phyloP scores from a whole-genome alignment of 805 yeast species.

The Diddensiella caesifluorescens region DNA sequence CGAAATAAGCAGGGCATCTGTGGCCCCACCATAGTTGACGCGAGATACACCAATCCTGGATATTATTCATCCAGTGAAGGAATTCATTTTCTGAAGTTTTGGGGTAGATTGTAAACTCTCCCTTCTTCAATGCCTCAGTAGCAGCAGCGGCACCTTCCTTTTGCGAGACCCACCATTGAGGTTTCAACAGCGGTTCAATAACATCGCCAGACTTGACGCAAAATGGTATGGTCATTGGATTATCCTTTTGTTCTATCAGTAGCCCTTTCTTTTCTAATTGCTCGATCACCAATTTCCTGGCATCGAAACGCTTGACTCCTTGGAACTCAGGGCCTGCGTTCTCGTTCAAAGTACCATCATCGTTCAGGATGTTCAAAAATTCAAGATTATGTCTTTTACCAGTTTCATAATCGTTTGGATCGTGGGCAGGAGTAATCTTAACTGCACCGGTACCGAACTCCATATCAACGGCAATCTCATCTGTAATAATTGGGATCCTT shows the following conservation, averaged over 20 bases:
- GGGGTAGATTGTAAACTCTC: conserved; percentile 78
- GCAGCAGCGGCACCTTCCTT: conserved; percentile 83
- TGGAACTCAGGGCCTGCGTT: conserved; percentile 83
- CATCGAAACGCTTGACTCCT: conserved; percentile 92
- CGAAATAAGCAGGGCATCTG: conserved; percentile 93
- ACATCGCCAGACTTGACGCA: conserved; percentile 97
- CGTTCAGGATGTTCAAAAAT: conserved; percentile 84
- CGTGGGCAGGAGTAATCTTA: conserved; percentile 98
- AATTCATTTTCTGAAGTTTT: conserved; percentile 88
- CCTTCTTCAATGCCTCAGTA: conserved; percentile 75
- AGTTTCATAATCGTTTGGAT: conserved; percentile 90
- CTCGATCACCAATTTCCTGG: conserved; percentile 79
- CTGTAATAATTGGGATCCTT: conserved; percentile 81
- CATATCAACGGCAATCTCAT: conserved; percentile 95
- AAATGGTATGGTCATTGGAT: conserved; percentile 90
- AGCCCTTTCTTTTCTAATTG: conserved; percentile 69
- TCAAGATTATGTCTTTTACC: conserved; percentile 93
- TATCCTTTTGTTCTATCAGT: conserved; percentile 79
- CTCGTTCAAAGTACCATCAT: conserved; percentile 85
- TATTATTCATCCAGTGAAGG: conserved; percentile 90
- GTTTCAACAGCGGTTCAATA: conserved; percentile 93
- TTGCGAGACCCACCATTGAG: conserved; percentile 99
- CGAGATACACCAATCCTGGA: conserved; percentile 99
- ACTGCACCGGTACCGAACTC: conserved; percentile 99
- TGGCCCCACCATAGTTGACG: conserved; percentile 97